Conservation (phyloP, 805 yeast species). For the Cyberlindnera petersonii region DNA sequence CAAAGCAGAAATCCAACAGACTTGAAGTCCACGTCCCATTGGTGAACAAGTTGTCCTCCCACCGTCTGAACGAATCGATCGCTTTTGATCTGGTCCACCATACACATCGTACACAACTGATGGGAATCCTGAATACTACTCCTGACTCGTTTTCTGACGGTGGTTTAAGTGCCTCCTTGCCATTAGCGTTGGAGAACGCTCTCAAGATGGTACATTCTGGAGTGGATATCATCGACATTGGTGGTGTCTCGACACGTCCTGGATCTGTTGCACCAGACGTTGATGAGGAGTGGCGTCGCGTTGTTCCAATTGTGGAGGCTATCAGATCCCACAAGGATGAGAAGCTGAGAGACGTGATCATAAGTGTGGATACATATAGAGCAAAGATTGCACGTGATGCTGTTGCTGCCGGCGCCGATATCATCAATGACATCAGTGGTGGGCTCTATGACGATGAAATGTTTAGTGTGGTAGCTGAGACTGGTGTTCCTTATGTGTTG, state of each 20-base stretch:
- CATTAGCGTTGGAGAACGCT: constrained; percentile 43
- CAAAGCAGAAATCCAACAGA: constrained; percentile 47
- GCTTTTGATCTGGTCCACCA: constrained; percentile 44
- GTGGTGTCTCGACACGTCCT: constrained; percentile 94
- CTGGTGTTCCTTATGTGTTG: constrained; percentile 72
- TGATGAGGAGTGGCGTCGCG: constrained; percentile 67
- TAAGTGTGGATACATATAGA: constrained; percentile 89
- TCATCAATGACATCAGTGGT: constrained; percentile 86
- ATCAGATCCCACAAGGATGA: constrained; percentile 44
- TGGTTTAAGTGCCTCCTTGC: constrained; percentile 42
- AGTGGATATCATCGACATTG: constrained; percentile 81
- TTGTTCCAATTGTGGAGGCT: constrained; percentile 63
- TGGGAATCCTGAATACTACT: constrained; percentile 88
- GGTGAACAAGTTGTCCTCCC: constrained; percentile 21
- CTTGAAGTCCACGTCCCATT: constrained; percentile 51
- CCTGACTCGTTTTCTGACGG: constrained; percentile 98
- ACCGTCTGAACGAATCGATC: constrained; percentile 26
- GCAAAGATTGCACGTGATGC: constrained; percentile 68
- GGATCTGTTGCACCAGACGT: constrained; percentile 59
- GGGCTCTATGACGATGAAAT: constrained; percentile 68
- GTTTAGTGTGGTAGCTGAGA: constrained; percentile 62
- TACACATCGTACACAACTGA: constrained; percentile 55
- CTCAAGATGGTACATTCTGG: constrained; percentile 50
- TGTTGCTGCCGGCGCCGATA: constrained; percentile 77
- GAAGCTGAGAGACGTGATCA: constrained; percentile 39